Base-by-base conservation (phyloP, 352 stramenopile species). In the Pythium vanterpoolii region DNA sequence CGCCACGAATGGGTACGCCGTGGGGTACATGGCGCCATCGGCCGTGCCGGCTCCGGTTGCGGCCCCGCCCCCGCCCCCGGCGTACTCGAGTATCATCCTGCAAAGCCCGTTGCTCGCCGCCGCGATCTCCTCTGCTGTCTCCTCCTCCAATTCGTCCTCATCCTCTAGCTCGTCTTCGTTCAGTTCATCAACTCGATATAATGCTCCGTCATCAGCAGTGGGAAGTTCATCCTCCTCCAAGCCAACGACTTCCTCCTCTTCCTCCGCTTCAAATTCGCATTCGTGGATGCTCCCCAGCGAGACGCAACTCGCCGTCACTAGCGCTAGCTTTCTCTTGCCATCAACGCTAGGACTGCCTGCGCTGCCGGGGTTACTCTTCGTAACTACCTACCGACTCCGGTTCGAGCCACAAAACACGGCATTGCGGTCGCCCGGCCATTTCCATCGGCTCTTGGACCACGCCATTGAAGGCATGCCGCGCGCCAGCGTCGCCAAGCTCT, bases 371-470 rank as follows among this genome's bases (percentile, higher is more conserved):
- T 76, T 64, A 43, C 73, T 95, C 26, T 65, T 76, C 34, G 70
- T 95, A 19, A 86, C 86, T 38, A 86, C 62, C 61, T 95, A 77
- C 50, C 68, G 86, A 0, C 72, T 95, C 21, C 79, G 74, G 23
- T 93, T 93, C 40, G 81, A 92, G 53, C 86, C 86, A 0, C 55
- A 70, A 28, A 88, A 68, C 38, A 43, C 67, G 0, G 73, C 79
- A 2, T 48, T 89, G 28, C 64, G 73, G 42, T 56, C 61, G 0
- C 60, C 53, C 5, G 82, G 78, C 5, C 67, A 73, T 1, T 79
- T 87, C 51, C 79, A 90, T 42, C 60, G 69, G 13, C 52, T 92
- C 5, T 58, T 95, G 21, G 79, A 91, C 54, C 66, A 73, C 33
- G 83, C 83, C 2, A 66, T 93, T 10, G 43, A 58, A 19, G 86